Conservation (phyloP, 345 rosid species). For the Rhizophora apiculata region DNA sequence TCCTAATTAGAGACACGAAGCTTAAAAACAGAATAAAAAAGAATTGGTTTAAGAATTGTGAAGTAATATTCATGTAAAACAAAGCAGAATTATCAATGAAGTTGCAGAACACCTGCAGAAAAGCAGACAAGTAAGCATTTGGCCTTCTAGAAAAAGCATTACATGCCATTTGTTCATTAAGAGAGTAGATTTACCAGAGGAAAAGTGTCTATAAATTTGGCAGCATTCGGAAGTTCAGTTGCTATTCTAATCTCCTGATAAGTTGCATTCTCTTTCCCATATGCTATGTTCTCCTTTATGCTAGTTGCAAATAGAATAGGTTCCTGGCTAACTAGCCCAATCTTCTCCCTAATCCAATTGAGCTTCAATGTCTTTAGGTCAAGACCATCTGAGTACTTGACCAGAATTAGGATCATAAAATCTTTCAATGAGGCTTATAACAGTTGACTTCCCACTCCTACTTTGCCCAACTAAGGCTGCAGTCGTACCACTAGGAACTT, state of each 20-base stretch:
- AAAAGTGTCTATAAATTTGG: conserved; percentile 56
- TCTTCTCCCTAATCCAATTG: conserved; percentile 52
- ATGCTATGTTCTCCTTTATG: conserved; percentile 58
- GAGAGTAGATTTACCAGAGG: conserved; percentile 40
- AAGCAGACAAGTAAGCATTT: too few species aligned
- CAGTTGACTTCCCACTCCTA: conserved; percentile 77
- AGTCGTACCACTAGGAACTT: conserved; percentile 51
- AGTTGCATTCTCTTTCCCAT: conserved; percentile 59
- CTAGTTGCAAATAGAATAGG: conserved; percentile 53
- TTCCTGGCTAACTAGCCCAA: conserved; percentile 70
- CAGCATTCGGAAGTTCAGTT: conserved; percentile 57
- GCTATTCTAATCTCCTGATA: conserved; percentile 53
- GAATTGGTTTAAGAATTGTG: too few species aligned
- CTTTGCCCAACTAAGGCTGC: conserved; percentile 72
- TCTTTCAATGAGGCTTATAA: conserved; percentile 60
- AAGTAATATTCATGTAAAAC: too few species aligned
- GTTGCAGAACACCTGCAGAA: too few species aligned
- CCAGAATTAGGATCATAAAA: conserved; percentile 75
- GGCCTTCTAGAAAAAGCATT: background rate
- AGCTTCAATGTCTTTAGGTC: conserved; percentile 51
- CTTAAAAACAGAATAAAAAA: too few species aligned
- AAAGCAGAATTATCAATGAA: too few species aligned
- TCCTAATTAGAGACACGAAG: too few species aligned
- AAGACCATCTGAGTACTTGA: conserved; percentile 53
- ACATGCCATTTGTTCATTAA: background rate